A percentile compares a stretch with the other conserved stretches of the same genome.
phyloP scores from a whole-genome alignment of 2,329 filamentous ascomycete genomes.

The Nothomitra cinnamomea region DNA sequence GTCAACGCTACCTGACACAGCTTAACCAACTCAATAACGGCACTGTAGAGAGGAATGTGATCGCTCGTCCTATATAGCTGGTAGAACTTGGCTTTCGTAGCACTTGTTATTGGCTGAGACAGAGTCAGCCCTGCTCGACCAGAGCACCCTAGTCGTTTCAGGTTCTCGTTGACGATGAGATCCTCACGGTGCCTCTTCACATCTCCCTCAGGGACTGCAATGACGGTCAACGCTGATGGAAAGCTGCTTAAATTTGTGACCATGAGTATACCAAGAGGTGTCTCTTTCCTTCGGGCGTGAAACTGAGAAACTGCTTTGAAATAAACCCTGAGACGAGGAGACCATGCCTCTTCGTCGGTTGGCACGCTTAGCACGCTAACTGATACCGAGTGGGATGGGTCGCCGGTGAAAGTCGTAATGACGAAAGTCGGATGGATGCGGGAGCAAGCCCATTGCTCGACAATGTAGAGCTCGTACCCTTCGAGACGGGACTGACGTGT shows the following conservation, averaged over 20 bases:
- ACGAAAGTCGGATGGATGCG: slow-evolving; percentile 77
- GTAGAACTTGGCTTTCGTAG: slow-evolving; percentile 79
- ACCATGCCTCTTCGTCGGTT: slow-evolving; percentile 64
- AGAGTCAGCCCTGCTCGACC: slow-evolving; percentile 76
- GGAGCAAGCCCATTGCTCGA: slow-evolving; percentile 96
- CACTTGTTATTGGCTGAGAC: slow-evolving; percentile 49
- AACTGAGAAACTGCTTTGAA: slow-evolving; percentile 75
- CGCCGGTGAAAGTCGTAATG: slow-evolving; percentile 85
- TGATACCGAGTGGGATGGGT: slow-evolving; percentile 58
- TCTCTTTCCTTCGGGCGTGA: slow-evolving; percentile 71
- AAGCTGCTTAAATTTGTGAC: slow-evolving; percentile 88
- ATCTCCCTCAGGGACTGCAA: slow-evolving; percentile 75
- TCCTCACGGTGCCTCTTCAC: slow-evolving; percentile 60
- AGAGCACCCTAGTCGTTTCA: slow-evolving; percentile 84
- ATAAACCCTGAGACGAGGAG: slow-evolving; percentile 60
- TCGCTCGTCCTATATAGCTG: slow-evolving; percentile 82
- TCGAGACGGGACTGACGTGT: slow-evolving; percentile 51
- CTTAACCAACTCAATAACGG: slow-evolving; percentile 78
- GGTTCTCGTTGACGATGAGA: slow-evolving; percentile 86
- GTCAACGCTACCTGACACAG: slow-evolving; percentile 79
- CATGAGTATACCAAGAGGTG: slow-evolving; percentile 69
- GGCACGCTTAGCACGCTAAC: slow-evolving; percentile 72
- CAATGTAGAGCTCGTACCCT: slow-evolving; percentile 84
- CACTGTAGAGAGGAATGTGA: slow-evolving; percentile 56
- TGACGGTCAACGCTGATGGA: slow-evolving; percentile 82